A percentile compares a stretch with the other conserved stretches of the same genome.
phyloP scores from a whole-genome alignment of 352 stramenopile species.

The Phytophthora pistaciae region DNA sequence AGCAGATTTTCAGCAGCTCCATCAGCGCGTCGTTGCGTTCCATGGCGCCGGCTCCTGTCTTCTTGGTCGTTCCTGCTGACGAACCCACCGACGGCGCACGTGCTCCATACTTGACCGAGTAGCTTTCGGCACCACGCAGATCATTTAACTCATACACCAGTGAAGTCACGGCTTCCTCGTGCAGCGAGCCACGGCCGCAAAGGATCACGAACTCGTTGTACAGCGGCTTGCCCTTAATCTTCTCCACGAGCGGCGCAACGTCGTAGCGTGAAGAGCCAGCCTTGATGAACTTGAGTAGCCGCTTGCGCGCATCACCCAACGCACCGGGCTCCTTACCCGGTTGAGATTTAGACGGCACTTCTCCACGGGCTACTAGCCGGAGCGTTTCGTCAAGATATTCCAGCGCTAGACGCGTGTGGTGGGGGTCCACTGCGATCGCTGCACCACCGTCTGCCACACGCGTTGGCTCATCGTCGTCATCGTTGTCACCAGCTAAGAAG shows the following conservation, averaged over 20 bases:
- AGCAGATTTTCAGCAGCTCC: conserved; percentile 83
- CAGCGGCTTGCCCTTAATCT: conserved; percentile 76
- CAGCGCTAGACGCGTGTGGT: conserved; percentile 86
- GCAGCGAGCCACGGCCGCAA: conserved; percentile 79
- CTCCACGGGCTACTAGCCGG: conserved; percentile 69
- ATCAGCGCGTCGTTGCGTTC: conserved; percentile 80
- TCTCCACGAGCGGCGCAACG: conserved; percentile 72
- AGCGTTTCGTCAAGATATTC: conserved; percentile 90
- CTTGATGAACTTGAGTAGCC: conserved; percentile 86
- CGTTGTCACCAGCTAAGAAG: conserved; percentile 75
- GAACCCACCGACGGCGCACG: conserved; percentile 28
- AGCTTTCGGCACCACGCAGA: conserved; percentile 82
- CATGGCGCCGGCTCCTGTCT: conserved; percentile 42
- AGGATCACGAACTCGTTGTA: conserved; percentile 91
- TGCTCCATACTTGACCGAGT: conserved; percentile 83
- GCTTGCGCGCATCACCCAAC: conserved; percentile 80
- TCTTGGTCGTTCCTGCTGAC: conserved; percentile 42
- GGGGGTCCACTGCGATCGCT: conserved; percentile 63
- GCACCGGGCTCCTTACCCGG: conserved; percentile 79
- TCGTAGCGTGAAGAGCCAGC: conserved; percentile 82
- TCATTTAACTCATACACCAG: conserved; percentile 87
- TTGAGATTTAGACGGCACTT: conserved; percentile 84
- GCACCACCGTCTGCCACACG: conserved; percentile 24
- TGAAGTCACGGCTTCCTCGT: conserved; percentile 80
- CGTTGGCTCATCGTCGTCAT: conserved; percentile 59